Evolutionary conservation across 345 rosid species (phyloP), one percentile per base, ranked within the genome.

Genomic region (Camelina sativa): DNA sequence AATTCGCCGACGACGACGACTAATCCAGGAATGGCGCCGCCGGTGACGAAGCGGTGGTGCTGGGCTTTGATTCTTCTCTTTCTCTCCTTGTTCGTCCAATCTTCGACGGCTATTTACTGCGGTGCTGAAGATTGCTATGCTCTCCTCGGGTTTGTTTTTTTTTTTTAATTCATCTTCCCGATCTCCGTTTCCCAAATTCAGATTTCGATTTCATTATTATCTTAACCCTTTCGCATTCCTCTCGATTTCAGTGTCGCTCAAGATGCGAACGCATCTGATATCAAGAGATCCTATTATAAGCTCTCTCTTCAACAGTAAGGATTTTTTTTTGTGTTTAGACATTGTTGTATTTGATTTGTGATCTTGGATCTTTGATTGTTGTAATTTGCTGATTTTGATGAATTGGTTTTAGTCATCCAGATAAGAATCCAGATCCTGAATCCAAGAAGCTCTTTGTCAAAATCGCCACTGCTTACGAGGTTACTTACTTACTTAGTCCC

Each of bases 111-210:
- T 62, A 92, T 95, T 74, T 95, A 92, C 85, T 95, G 99, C 72
- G 99, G 93, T 69, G 96, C 90, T 55, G 97, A 92, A 80, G 97
- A 95, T 82, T 95, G 99, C 78, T 92, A 95, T 74, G 99, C 93
- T 83, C 90, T 92, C 19, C 86, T 95, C 38, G 91, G 89, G 97
- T 91, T 83, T 44, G 96, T 92, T 84, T 56, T 34, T 84, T 56
- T 84, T 56, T 32, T 84, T 55, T 23, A 25, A 28, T 0, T 28
- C 30, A 81, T 65, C 75, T 76, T 59, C 46, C 78, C 78, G 73
- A 51, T 69, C 78, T 34, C 11, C 23, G 16, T 50, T 47, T 51
- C 16, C 16, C 19, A 2, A 16, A 11, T 64, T 65, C 50, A 43
- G 32, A 52, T 69, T 22, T 47, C 48, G 54, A 7, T 11, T 9